Conservation (phyloP, 306 rosid genomes). For the Prunus mume region DNA sequence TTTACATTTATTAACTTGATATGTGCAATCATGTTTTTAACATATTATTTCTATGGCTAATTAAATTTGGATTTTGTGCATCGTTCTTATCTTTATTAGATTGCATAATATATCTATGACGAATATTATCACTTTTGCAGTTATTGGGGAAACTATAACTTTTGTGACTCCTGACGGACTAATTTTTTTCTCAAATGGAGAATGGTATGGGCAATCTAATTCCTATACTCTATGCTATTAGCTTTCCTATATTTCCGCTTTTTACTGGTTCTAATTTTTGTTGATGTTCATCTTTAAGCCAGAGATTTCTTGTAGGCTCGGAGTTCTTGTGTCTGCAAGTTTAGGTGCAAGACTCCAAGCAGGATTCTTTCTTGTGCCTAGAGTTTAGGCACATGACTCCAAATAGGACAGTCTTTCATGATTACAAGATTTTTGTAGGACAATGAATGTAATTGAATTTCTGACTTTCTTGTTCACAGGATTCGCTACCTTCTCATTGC, state of each 20-base stretch:
- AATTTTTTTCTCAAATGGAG: conserved; percentile 80
- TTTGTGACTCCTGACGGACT: conserved; percentile 56
- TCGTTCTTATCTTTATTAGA: not conserved
- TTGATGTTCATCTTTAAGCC: not conserved
- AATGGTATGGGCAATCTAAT: conserved; percentile 56
- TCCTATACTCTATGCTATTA: not conserved
- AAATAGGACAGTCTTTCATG: not conserved
- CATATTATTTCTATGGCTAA: not conserved
- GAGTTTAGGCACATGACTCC: not conserved
- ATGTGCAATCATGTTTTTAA: not conserved
- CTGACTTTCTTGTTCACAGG: conserved; percentile 46
- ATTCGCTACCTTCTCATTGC: conserved; percentile 96
- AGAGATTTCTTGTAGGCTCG: not conserved
- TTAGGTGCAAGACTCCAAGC: too few species aligned
- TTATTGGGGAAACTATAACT: conserved; percentile 83
- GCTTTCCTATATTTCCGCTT: not conserved
- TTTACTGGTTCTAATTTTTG: not conserved
- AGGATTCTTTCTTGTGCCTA: not conserved
- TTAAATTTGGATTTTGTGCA: not conserved
- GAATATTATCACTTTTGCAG: conserved; percentile 45
- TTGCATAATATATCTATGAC: conserved; percentile 18
- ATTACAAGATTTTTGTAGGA: not conserved
- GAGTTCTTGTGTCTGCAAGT: not conserved
- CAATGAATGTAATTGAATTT: not conserved
- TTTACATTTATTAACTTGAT: not conserved